Base-by-base conservation (phyloP, 225 moss, liverwort and hornwort species). In the Neckera pumila region DNA sequence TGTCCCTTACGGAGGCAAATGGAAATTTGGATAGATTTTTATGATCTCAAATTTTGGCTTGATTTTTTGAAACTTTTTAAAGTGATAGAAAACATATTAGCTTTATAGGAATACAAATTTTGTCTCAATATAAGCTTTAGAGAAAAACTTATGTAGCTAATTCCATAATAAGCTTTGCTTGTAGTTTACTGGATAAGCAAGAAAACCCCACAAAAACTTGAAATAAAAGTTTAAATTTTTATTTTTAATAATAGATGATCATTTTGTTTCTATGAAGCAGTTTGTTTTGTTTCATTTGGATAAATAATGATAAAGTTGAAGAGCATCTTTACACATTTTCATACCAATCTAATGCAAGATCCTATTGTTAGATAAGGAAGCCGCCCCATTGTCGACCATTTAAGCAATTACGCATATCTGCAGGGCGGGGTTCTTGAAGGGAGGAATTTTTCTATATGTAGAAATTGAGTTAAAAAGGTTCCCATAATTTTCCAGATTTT, bases 101-200 rank as follows among this genome's bases (percentile, higher is more conserved):
- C 14, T 25, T 25, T 40, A 0, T 0, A 0, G 8, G 0, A 40
- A 14, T 26, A 42, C 3, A 42, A 27, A 3, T 26, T 15, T 71
- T 9, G 43, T 26, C 0, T 49, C 74, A 74, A 49, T 49, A 2
- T 1, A 2, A 49, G 4, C 2, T 7, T 1, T 6, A 11, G 47
- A 31, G 19, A 17, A 74, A 31, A 31, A 47, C 2, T 28, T 49
- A 19, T 49, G 30, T 0, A 0, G 1, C 10, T 47, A 74, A 19
- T 19, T 1, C 7, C 2, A 6, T 1, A 49, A 20, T 13, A 51
- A 19, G 7, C 5, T 27, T 1, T 38, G 7, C 6, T 49, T 7
- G 12, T 7, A 5, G 3, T 17, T 47, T 3, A 2, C 3, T 1
- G 0, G 1, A n/a, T n/a, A n/a, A n/a, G 15, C 3, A 71, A 16